Percentiles rank a stretch among this genome's conserved stretches.
phyloP scores from a whole-genome alignment of 345 rosid genomes.

The Psidium friedrichsthalianum region DNA sequence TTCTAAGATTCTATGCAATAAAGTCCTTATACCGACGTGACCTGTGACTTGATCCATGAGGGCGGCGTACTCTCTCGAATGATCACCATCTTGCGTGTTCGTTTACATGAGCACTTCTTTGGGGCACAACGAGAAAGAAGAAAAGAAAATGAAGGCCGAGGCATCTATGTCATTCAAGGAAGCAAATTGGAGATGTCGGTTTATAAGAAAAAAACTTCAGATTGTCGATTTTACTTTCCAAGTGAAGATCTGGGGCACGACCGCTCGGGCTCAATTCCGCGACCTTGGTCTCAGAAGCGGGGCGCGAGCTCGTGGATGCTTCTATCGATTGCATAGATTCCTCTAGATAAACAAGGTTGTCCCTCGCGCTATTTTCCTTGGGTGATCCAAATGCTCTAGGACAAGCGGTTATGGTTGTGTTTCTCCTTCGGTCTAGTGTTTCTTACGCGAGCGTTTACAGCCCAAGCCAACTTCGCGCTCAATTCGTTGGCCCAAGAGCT shows the following conservation, averaged over 20 bases:
- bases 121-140: no score
- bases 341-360: background rate
- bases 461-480: background rate
- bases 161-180: no score
- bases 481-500: background rate
- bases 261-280: background rate
- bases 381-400: background rate
- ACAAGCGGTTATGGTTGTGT: background rate
- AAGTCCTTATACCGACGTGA: rapidly evolving
- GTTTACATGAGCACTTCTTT: background rate
- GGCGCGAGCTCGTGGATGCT: background rate
- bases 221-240: background rate
- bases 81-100: background rate
- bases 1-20: background rate
- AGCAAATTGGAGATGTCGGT: no score
- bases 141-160: background rate
- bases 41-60: background rate
- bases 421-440: background rate
- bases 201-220: no score
- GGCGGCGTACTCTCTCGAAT: rapidly evolving
- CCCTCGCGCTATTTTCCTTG: background rate
- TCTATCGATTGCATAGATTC: background rate
- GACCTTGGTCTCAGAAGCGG: background rate
- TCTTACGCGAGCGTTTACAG: background rate
- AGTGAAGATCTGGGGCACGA: background rate